Base-by-base conservation (phyloP, 345 rosid genomes). In the Citrus trifoliata region DNA sequence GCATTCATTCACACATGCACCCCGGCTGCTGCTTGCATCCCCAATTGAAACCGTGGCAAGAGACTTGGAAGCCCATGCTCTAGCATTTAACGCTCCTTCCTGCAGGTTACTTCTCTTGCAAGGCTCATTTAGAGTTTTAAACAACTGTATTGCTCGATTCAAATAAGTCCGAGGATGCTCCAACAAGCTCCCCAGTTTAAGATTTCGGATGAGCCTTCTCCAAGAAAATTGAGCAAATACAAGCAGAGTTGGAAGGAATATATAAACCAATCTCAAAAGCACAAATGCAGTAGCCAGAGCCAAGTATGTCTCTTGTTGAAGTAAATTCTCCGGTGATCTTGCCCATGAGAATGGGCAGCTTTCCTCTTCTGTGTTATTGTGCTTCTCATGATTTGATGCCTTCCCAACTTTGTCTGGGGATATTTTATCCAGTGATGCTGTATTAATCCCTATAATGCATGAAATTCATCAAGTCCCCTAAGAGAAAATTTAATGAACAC, bases 281-380 rank as follows among this genome's bases (percentile, higher is more conserved):
- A 96, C 97, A 71, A 96, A 96, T 14, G 85, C 70, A 14, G 88
- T 81, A 14, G 99, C 98, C 79, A 96, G 83, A 51, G 95, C 87
- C 64, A 96, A 82, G 79, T 86, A 96, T 0, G 98, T 96, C 82
- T 94, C 98, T 78, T 94, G 95, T 7, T 83, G 86, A 65, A 96
- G 88, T 85, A 93, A 73, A 73, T 94, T 93, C 89, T 91, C 97
- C 2, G 99, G 99, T 60, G 99, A 93, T 86, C 90, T 94, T 75
- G 95, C 97, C 99, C 99, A 96, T 67, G 94, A 86, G 85, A 92
- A 96, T 0, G 97, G 99, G 78, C 98, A 96, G 85, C 84, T 93
- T 73, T 96, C 99, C 38, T 40, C 90, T 78, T 89, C 97, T 8
- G 75, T 22, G 74, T 78, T 84, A 68, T 79, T 83, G 73, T 83